Conservation (phyloP, 1,139 yeast genomes). For the Candida sanyaensis region DNA sequence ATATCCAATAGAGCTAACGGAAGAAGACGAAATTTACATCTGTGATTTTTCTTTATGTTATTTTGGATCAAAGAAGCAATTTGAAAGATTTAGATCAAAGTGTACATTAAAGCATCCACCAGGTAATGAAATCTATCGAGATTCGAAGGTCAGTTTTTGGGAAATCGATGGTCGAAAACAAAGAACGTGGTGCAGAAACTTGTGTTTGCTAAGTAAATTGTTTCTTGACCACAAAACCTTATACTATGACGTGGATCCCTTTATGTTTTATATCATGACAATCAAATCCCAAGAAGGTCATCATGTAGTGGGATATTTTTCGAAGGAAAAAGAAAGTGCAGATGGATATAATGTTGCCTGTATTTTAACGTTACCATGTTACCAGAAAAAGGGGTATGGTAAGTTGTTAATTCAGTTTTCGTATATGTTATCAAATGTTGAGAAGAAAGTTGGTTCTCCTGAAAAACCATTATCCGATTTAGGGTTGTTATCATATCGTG, state of each 20-base stretch:
- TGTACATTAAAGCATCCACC: constrained; percentile 94
- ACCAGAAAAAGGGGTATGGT: constrained; percentile 94
- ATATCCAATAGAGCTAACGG: constrained; percentile 91
- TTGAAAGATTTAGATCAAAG: constrained; percentile 85
- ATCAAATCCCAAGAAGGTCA: constrained; percentile 85
- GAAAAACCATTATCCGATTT: constrained; percentile 96
- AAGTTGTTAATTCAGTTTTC: constrained; percentile 89
- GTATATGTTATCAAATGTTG: constrained; percentile 83
- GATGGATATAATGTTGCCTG: constrained; percentile 98
- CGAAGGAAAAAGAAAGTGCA: constrained; percentile 94
- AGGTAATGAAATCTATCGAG: constrained; percentile 95
- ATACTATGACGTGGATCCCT: constrained; percentile 97
- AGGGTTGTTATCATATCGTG: constrained; percentile 90
- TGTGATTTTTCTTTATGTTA: constrained; percentile 90
- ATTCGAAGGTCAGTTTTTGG: constrained; percentile 74
- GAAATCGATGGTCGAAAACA: constrained; percentile 97
- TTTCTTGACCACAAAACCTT: constrained; percentile 94
- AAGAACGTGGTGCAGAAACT: constrained; percentile 94
- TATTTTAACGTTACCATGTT: constrained; percentile 92
- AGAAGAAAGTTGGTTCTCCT: constrained; percentile 91
- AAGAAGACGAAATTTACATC: constrained; percentile 83
- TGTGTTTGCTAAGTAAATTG: constrained; percentile 83
- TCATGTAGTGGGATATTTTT: constrained; percentile 93
- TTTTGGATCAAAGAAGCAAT: constrained; percentile 87
- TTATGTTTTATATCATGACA: constrained; percentile 93